These are phyloP conservation scores for Geoglossum glabrum DNA, from an alignment of 495 filamentous ascomycete species.

Conservation along the genomic window DNA sequence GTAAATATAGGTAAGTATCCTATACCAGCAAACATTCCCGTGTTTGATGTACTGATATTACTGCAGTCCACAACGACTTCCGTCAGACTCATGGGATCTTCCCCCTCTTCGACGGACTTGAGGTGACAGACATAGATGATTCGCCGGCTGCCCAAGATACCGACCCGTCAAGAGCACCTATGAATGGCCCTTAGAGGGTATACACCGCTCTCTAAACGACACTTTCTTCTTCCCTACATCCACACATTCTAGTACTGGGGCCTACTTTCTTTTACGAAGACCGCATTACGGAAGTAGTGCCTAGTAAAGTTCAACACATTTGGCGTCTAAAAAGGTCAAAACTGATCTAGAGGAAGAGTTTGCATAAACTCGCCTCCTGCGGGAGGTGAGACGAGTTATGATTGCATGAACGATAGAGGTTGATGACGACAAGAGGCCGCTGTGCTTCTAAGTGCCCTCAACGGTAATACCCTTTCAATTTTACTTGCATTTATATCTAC, in stretches of 20 bases:
- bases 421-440: background rate
- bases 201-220: too few species aligned
- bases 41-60: slow-evolving; percentile 10
- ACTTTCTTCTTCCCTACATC: background rate
- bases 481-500: too few species aligned
- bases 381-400: background rate
- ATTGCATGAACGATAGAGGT: slow-evolving; percentile 1
- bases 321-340: slow-evolving; percentile 1
- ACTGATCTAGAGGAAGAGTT: background rate
- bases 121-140: slow-evolving; percentile 40
- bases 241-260: background rate
- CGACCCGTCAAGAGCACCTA: background rate
- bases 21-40: background rate
- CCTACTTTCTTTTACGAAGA: background rate
- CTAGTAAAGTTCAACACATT: background rate
- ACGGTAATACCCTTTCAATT: background rate
- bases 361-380: background rate
- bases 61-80: slow-evolving; percentile 87
- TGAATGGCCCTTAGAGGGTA: background rate
- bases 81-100: slow-evolving; percentile 59
- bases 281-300: background rate
- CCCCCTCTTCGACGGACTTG: slow-evolving; percentile 61
- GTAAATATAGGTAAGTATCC: slow-evolving; percentile 80
- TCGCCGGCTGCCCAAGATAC: slow-evolving; percentile 10
- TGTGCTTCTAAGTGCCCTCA: background rate